Conservation (phyloP, 768 basidiomycete genomes). For the Lactifluus hygrophoroides region DNA sequence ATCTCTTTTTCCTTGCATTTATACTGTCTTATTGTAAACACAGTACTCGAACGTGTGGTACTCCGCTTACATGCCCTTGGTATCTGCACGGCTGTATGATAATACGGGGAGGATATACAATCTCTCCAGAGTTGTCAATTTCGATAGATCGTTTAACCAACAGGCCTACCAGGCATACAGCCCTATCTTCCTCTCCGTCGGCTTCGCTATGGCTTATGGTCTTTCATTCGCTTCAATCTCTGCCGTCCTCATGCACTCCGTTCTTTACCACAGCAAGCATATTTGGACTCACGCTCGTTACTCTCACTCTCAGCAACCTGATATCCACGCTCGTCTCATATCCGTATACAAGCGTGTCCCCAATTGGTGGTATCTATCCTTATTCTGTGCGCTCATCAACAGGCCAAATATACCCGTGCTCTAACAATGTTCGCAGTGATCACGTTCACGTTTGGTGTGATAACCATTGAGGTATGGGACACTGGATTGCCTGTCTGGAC, state of each 20-base stretch:
- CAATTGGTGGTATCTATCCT: conserved; percentile 73
- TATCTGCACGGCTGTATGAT: conserved; percentile 48
- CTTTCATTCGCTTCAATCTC: conserved; percentile 77
- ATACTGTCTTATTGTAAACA: conserved; percentile 30
- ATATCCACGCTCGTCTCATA: conserved; percentile 82
- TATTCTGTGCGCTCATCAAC: no score
- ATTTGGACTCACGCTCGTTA: conserved; percentile 65
- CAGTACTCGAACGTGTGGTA: conserved; percentile 55
- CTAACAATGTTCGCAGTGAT: conserved; percentile 21
- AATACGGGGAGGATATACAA: conserved; percentile 59
- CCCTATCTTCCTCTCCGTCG: conserved; percentile 55
- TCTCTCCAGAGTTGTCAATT: conserved; percentile 45
- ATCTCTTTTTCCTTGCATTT: neutral
- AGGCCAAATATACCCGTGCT: conserved; percentile 52
- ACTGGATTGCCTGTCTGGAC: conserved; percentile 65
- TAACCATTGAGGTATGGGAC: conserved; percentile 64
- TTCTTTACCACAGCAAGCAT: conserved; percentile 70
- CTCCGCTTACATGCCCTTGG: neutral
- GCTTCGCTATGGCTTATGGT: conserved; percentile 72
- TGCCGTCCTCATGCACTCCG: conserved; percentile 61
- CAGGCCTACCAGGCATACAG: conserved; percentile 48
- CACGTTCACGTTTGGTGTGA: conserved; percentile 63
- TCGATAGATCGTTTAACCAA: conserved; percentile 46
- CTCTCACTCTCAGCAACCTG: conserved; percentile 69
- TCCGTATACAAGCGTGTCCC: conserved; percentile 67